phyloP scores from a whole-genome alignment of 2,329 filamentous ascomycete genomes.

The Arachnopeziza araneosa region DNA sequence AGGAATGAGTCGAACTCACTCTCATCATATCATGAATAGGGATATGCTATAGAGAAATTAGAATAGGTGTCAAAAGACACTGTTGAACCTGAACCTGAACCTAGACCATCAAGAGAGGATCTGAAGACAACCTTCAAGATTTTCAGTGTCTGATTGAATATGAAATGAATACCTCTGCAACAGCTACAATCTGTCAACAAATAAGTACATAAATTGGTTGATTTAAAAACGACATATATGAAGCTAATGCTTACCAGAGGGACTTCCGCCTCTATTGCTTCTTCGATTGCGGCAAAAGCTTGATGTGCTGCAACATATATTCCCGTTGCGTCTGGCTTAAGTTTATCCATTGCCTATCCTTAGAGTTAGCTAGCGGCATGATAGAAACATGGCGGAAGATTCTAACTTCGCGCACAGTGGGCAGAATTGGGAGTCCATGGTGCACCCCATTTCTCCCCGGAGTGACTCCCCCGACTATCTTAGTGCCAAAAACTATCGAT shows the following conservation, averaged over 20 bases:
- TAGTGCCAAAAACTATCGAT: slow-evolving; percentile 71
- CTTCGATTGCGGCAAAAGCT: slow-evolving; percentile 67
- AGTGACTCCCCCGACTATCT: slow-evolving; percentile 73
- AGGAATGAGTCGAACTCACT: too few species aligned
- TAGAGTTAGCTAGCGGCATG: slow-evolving; percentile 2
- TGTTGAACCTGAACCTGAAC: too few species aligned
- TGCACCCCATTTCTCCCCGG: slow-evolving; percentile 67
- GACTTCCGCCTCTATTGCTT: slow-evolving; percentile 72
- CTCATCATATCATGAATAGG: too few species aligned
- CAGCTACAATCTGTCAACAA: slow-evolving; percentile 46
- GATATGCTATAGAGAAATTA: too few species aligned
- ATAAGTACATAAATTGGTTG: slow-evolving; percentile 59
- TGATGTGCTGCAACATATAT: slow-evolving; percentile 76
- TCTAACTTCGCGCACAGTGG: slow-evolving; percentile 54
- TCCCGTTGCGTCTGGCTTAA: slow-evolving; percentile 71
- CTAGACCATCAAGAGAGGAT: too few species aligned
- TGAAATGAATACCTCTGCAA: not conserved
- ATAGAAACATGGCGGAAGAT: slow-evolving; percentile 7
- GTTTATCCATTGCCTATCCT: slow-evolving; percentile 56
- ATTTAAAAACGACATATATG: slow-evolving; percentile 48
- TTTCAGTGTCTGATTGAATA: too few species aligned
- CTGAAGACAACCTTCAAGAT: too few species aligned
- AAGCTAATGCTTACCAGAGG: slow-evolving; percentile 70
- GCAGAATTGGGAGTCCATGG: slow-evolving; percentile 65
- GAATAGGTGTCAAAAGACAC: too few species aligned